These are phyloP conservation scores for Mortierella sp. DNA, from an alignment of 371 early-diverging fungal genomes.

Conservation along the genomic window DNA sequence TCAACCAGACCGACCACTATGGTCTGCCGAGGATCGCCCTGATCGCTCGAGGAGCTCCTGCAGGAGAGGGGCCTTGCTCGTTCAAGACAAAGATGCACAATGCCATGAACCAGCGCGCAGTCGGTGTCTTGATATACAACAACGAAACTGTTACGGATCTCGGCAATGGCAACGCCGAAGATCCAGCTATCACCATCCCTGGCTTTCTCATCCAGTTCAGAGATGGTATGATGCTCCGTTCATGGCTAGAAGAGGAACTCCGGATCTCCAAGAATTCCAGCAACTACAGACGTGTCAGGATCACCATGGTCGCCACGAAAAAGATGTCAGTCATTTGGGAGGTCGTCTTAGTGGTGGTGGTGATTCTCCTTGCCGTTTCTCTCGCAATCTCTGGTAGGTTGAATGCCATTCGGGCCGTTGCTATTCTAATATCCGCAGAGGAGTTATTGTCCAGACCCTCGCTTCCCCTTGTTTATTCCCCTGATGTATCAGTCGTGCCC, in stretches of 20 bases:
- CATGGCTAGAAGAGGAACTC: constrained; percentile 17
- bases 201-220: constrained; percentile 35
- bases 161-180: neutral
- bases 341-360: constrained; percentile 68
- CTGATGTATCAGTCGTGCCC: neutral
- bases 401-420: neutral
- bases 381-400: constrained; percentile 66
- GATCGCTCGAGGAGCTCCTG: constrained; percentile 37
- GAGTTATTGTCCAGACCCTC: neutral
- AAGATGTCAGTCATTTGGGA: constrained; percentile 69
- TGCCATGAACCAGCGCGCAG: constrained; percentile 26
- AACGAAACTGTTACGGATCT: neutral
- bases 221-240: constrained; percentile 26
- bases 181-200: constrained; percentile 21
- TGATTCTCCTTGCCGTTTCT: constrained; percentile 67
- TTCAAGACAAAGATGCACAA: constrained; percentile 37
- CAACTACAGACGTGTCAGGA: constrained; percentile 30
- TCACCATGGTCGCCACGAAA: constrained; percentile 24
- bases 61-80: constrained; percentile 10
- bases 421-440: neutral
- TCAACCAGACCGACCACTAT: constrained; percentile 30
- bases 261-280: constrained; percentile 3
- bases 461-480: neutral
- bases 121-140: constrained; percentile 37
- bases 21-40: constrained; percentile 37